Percentiles rank a stretch among this genome's conserved stretches.
Conservation (phyloP, 805 yeast species). For the Lipomyces starkeyi region DNA sequence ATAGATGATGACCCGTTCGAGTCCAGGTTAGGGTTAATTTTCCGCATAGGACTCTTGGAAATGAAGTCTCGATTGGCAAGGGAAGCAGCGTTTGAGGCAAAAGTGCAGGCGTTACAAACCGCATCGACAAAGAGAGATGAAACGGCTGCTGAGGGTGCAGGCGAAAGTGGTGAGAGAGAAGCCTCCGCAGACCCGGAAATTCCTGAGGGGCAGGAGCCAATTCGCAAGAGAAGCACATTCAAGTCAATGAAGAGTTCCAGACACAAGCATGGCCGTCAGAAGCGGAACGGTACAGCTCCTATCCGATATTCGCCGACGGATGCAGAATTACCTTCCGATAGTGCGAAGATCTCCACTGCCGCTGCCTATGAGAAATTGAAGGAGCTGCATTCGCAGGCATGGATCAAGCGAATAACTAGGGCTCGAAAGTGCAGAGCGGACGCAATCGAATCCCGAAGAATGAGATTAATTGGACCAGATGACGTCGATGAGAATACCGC, state of each 20-base stretch:
- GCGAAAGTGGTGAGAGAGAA: neutral
- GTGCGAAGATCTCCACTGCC: constrained; percentile 41
- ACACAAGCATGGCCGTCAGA: constrained; percentile 13
- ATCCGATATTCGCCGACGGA: constrained; percentile 37
- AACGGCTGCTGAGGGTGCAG: neutral
- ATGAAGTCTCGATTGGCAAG: constrained; percentile 67
- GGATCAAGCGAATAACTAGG: constrained; percentile 69
- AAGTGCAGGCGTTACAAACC: constrained; percentile 39
- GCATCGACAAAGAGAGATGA: constrained; percentile 11
- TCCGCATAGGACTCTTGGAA: constrained; percentile 61
- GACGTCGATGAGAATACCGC: constrained; percentile 48
- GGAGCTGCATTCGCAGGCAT: constrained; percentile 61
- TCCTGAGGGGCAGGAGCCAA: neutral
- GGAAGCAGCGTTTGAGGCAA: constrained; percentile 50
- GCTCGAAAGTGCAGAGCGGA: constrained; percentile 45
- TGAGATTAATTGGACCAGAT: constrained; percentile 50
- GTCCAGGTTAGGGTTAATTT: constrained; percentile 66
- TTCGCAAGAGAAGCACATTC: constrained; percentile 18
- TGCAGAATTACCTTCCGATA: constrained; percentile 33
- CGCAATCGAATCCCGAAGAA: constrained; percentile 44
- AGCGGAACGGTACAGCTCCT: neutral
- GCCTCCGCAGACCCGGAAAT: neutral
- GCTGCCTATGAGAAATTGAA: constrained; percentile 50
- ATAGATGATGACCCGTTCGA: constrained; percentile 93
- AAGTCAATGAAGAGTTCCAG: constrained; percentile 21